Percentiles rank a stretch among this genome's conserved stretches.
These are phyloP conservation scores for Trichoderma citrinoviride DNA, from an alignment of 2,329 filamentous ascomycete genomes.

Conservation along the genomic window DNA sequence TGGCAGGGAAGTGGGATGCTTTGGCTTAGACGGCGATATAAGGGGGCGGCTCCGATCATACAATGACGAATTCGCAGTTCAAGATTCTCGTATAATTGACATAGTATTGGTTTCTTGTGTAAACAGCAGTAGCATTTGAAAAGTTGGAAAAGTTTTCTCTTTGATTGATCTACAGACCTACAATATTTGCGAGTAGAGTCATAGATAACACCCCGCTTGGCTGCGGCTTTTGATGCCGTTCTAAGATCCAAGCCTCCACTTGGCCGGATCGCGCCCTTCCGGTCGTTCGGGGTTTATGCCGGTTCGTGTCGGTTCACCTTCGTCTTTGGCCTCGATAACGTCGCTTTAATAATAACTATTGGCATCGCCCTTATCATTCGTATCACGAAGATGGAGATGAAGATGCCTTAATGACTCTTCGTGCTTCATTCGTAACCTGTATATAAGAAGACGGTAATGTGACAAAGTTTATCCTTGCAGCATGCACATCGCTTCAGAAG, in stretches of 20 bases:
- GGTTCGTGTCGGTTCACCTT: neutral
- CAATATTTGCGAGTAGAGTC: neutral
- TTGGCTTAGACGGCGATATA: no score
- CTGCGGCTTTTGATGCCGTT: constrained; percentile 17
- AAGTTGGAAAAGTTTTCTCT: no score
- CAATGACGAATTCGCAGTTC: no score
- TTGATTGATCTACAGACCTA: no score
- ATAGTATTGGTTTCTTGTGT: no score
- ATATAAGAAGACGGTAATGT: neutral
- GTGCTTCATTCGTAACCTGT: neutral
- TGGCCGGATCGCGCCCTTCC: constrained; percentile 5
- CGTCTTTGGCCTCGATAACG: neutral
- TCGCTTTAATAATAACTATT: constrained; percentile 3
- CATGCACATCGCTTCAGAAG: neutral
- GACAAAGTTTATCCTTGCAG: neutral
- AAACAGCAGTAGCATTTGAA: no score
- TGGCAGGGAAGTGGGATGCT: no score
- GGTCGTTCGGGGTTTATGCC: neutral
- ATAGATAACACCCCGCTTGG: constrained; percentile 9
- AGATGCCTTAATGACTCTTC: neutral
- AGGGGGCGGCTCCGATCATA: no score
- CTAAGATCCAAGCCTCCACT: constrained; percentile 16
- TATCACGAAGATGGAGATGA: neutral
- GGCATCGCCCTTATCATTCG: neutral
- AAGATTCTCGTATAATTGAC: no score